Base-by-base conservation (phyloP, 768 basidiomycete genomes). In the Phaeotremella fagi region DNA sequence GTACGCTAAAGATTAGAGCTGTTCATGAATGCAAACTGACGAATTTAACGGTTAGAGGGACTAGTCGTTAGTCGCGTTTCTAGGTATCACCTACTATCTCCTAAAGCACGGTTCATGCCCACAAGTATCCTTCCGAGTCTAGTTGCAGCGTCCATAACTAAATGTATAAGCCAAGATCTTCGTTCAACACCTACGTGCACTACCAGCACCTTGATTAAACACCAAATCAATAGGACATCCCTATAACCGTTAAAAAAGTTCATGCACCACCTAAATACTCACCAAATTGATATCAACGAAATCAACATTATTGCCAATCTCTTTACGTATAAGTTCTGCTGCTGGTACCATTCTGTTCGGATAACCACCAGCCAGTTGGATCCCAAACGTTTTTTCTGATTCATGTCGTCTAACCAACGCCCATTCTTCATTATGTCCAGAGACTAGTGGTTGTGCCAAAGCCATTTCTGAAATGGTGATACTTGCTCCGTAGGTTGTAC, bases 391-490 rank as follows among this genome's bases (percentile, higher is more conserved):
- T 36, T 77, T 75, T 70, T 98, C 94, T 0, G 85, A 85, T 0
- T 89, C 87, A 65, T 97, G 92, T 28, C 90, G 80, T 38, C 91
- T 78, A 41, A 94, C 85, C 2, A 97, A 79, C 0, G 90, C 90
- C 90, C 91, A 98, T 75, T 99, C 94, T 66, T 90, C 88, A 54
- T 85, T 86, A 9, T 89, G 90, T 2, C 89, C 94, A 9, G 79
- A 76, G 20, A 95, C 80, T 72, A 98, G 88, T 2, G 92, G 92
- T 37, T 82, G 84, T 3, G 90, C 85, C n/a, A 99, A 81, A 3
- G 89, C 91, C 94, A 97, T 97, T 75, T 97, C 94, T 23, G 90
- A 90, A 59, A 89, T 91, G 2, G 91, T 94, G 63, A 98, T 95
- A 59, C 94, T 91, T 2, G 87, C 90, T 14, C 94, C 94, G 53